phyloP scores from a whole-genome alignment of 306 rosid species.

The Fragaria iinumae region DNA sequence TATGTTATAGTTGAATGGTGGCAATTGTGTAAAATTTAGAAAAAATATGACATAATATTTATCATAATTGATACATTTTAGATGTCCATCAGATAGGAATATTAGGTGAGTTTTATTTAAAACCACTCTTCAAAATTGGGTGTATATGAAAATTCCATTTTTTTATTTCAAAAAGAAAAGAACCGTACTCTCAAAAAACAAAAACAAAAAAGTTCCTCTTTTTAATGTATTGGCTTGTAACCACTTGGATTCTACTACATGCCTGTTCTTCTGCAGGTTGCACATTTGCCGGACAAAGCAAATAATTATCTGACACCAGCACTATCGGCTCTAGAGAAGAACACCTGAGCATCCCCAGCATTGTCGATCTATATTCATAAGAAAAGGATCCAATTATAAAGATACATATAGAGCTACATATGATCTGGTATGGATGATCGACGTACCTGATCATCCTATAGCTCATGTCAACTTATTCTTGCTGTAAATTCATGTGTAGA shows the following conservation, averaged over 20 bases:
- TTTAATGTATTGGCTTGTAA: background rate
- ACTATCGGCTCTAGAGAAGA: constrained; percentile 85
- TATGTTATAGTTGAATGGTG: too few relatives aligned
- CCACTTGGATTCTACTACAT: background rate
- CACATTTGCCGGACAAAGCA: constrained; percentile 98
- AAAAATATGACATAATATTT: too few relatives aligned
- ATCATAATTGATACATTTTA: too few relatives aligned
- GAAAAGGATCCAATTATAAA: constrained; percentile 17
- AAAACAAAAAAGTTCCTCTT: too few relatives aligned
- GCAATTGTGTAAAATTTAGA: too few relatives aligned
- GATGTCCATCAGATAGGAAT: too few relatives aligned
- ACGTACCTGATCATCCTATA: background rate
- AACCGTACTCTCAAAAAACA: too few relatives aligned
- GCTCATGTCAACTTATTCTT: background rate
- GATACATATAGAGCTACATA: constrained; percentile 10
- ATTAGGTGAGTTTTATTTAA: too few relatives aligned
- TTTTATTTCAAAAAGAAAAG: too few relatives aligned
- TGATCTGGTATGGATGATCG: background rate
- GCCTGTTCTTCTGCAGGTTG: constrained; percentile 56
- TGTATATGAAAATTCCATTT: too few relatives aligned
- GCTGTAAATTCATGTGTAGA: constrained; percentile 18
- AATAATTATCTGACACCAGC: constrained; percentile 96
- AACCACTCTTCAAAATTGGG: too few relatives aligned
- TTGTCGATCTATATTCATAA: background rate
- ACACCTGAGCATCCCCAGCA: constrained; percentile 51